phyloP scores from a whole-genome alignment of 495 filamentous ascomycete species.

The Mycothermus thermophilus region DNA sequence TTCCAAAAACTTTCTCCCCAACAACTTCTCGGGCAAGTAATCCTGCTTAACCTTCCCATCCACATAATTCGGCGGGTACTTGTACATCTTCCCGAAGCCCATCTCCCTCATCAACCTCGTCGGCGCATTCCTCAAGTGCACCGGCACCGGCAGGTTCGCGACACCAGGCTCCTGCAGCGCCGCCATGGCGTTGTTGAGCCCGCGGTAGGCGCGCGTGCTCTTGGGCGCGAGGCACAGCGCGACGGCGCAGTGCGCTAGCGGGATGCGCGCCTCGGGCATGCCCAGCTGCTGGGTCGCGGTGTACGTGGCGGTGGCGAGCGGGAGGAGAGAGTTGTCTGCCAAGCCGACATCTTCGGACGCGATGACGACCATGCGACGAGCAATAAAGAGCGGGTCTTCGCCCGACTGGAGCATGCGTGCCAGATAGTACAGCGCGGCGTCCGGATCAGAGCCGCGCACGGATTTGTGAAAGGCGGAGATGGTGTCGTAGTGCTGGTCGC shows the following conservation, averaged over 20 bases:
- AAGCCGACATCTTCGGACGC: conserved; percentile 87
- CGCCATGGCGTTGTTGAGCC: conserved; percentile 60
- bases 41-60: conserved; percentile 80
- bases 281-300: conserved; percentile 80
- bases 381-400: conserved; percentile 87
- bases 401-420: conserved; percentile 92
- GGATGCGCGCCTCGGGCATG: conserved; percentile 88
- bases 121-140: conserved; percentile 84
- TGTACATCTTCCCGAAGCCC: conserved; percentile 82
- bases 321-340: conserved; percentile 74
- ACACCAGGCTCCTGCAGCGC: conserved; percentile 66
- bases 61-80: conserved; percentile 84
- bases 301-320: conserved; percentile 71
- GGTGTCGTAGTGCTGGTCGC: conserved; percentile 90
- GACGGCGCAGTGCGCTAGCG: conserved; percentile 73
- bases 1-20: conserved; percentile 61
- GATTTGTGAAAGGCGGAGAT: conserved; percentile 97
- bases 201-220: conserved; percentile 74
- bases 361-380: conserved; percentile 79
- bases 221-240: conserved; percentile 74
- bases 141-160: conserved; percentile 63
- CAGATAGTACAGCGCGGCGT: conserved; percentile 86
- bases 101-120: conserved; percentile 87
- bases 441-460: conserved; percentile 70
- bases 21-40: conserved; percentile 67